Conservation (phyloP, 176 grass and related monocot species). For the Leersia perrieri region DNA sequence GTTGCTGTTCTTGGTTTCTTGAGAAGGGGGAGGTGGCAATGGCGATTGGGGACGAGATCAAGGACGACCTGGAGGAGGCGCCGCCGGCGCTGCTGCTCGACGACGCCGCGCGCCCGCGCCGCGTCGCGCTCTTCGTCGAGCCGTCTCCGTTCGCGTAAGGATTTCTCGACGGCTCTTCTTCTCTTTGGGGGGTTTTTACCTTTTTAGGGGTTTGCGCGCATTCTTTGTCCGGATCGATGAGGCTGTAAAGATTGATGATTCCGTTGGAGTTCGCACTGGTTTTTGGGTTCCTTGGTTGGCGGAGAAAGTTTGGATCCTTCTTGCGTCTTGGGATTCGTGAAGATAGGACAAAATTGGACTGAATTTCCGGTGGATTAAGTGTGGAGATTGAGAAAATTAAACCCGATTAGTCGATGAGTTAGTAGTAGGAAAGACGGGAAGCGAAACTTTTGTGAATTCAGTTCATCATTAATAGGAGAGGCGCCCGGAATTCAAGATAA, state of each 20-base stretch:
- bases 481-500: neutral
- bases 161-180: neutral
- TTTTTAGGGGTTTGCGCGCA: neutral
- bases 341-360: neutral
- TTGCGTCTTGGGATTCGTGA: neutral
- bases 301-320: constrained; percentile 13
- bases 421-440: neutral
- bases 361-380: neutral
- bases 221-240: constrained; percentile 16
- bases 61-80: constrained; percentile 33
- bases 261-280: too few species aligned
- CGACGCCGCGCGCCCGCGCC: constrained; percentile 40
- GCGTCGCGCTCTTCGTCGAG: constrained; percentile 70
- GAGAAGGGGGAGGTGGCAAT: constrained; percentile 3
- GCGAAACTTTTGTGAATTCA: neutral
- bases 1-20: neutral
- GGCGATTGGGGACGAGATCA: constrained; percentile 21
- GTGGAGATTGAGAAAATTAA: neutral
- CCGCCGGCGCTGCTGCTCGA: constrained; percentile 36
- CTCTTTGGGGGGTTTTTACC: neutral
- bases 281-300: neutral
- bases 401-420: neutral
- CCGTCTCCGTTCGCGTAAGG: constrained; percentile 65
- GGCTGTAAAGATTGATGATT: neutral
- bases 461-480: neutral